Conservation (phyloP, 495 filamentous ascomycete species). For the Aspergillus coremiiformis region DNA sequence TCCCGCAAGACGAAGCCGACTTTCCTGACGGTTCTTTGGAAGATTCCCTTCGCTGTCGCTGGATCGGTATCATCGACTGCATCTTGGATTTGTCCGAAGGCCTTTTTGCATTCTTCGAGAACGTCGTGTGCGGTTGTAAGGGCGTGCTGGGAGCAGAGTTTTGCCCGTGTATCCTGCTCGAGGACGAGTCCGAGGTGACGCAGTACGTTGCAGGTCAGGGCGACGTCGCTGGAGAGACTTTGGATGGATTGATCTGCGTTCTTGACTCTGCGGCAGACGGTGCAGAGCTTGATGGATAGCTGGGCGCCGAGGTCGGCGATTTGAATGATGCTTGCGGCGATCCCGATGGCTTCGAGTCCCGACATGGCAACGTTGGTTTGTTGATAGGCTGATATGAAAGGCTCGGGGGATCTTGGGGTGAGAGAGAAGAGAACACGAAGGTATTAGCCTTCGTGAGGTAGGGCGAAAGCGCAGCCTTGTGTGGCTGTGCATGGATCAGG, state of each 20-base stretch:
- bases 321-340: conserved; percentile 25
- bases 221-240: conserved; percentile 26
- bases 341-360: conserved; percentile 11
- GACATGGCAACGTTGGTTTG: not conserved
- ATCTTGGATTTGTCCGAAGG: conserved; percentile 21
- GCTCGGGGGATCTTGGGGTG: not conserved
- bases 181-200: conserved; percentile 17
- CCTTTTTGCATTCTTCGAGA: conserved; percentile 16
- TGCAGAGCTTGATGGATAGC: conserved; percentile 27
- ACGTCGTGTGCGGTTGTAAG: conserved; percentile 16
- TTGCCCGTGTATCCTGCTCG: conserved; percentile 12
- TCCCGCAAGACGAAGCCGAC: conserved; percentile 15
- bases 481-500: not conserved
- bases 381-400: not conserved
- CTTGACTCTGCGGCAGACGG: conserved; percentile 24
- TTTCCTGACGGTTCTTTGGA: not conserved
- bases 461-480: not conserved
- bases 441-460: too few relatives aligned
- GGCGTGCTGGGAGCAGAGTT: conserved; percentile 16
- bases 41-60: not conserved
- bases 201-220: conserved; percentile 24
- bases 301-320: conserved; percentile 24
- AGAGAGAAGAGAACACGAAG: not conserved
- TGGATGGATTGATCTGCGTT: conserved; percentile 19
- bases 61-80: not conserved